These are phyloP conservation scores for Posidonia australis DNA, from an alignment of 106 monocot genomes.

Conservation along the genomic window DNA sequence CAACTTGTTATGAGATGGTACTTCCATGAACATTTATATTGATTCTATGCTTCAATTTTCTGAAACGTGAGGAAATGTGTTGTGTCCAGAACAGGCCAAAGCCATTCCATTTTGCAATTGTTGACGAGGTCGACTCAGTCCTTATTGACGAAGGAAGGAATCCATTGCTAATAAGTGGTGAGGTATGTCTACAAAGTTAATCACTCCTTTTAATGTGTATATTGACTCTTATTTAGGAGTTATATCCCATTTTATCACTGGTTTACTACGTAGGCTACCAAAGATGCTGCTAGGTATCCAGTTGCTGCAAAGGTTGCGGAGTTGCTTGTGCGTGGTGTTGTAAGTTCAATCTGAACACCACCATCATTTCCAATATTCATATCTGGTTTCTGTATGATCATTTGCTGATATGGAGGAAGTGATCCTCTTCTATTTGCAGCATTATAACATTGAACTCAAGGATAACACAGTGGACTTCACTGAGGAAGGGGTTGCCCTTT, in stretches of 20 bases:
- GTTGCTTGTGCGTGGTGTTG: slow-evolving; percentile 63
- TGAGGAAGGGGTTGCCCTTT: slow-evolving; percentile 84
- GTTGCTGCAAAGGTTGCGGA: slow-evolving; percentile 96
- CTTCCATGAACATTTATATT: slow-evolving; percentile 1
- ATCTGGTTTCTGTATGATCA: not conserved
- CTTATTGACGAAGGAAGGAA: slow-evolving; percentile 99
- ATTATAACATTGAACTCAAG: slow-evolving; percentile 91
- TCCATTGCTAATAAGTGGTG: slow-evolving; percentile 94
- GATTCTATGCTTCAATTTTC: not conserved
- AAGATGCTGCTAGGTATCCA: slow-evolving; percentile 90
- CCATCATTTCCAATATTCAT: not conserved
- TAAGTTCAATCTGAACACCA: slow-evolving; percentile 25
- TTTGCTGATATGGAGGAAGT: not conserved
- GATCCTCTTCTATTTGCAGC: slow-evolving; percentile 34
- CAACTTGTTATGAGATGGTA: slow-evolving; percentile 99
- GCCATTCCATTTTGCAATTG: slow-evolving; percentile 92
- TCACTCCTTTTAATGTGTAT: slow-evolving; percentile 4
- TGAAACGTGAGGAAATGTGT: not conserved
- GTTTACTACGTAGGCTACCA: slow-evolving; percentile 48
- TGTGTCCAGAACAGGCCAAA: slow-evolving; percentile 46
- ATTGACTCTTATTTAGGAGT: not conserved
- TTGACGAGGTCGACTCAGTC: slow-evolving; percentile 99
- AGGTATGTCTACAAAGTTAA: slow-evolving; percentile 36
- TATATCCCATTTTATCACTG: slow-evolving; percentile 1
- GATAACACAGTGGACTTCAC: slow-evolving; percentile 86